Evolutionary conservation across 768 basidiomycete genomes (phyloP).

Genomic region (Auriscalpium vulgare): DNA sequence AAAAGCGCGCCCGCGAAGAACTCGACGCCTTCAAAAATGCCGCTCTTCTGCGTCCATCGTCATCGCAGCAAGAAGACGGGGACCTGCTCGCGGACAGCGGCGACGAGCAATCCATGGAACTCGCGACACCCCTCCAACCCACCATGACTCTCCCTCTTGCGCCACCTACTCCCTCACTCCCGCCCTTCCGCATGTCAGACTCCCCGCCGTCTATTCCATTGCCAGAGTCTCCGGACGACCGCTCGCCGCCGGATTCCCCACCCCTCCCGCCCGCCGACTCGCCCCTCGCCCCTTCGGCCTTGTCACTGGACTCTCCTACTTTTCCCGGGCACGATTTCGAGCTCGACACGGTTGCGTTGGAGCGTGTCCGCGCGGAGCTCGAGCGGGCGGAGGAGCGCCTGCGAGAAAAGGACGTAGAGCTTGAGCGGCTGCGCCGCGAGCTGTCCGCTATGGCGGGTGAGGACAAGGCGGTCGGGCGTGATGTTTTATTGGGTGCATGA

Average conservation of each 20-base stretch:
- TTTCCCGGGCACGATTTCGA: neutral
- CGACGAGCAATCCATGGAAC: slow-evolving; percentile 13
- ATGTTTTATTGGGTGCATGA: no score
- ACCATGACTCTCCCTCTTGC: neutral
- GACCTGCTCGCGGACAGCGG: neutral
- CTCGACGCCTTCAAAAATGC: neutral
- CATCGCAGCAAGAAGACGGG: neutral
- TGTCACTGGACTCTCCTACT: neutral
- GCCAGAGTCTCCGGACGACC: neutral
- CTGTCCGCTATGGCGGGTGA: neutral
- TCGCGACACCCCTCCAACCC: slow-evolving; percentile 15
- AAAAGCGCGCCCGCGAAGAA: slow-evolving; percentile 6
- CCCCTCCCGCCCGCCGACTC: neutral
- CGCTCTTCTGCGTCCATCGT: neutral
- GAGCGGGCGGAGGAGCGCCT: neutral
- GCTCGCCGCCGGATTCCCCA: neutral
- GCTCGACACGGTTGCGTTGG: neutral
- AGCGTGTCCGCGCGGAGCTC: neutral
- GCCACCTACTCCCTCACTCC: neutral
- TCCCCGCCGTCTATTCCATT: neutral
- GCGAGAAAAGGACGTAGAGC: neutral
- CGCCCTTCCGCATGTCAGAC: neutral
- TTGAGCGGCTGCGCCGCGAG: neutral
- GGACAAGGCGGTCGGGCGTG: no score
- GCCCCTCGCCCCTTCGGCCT: no score